Percentiles rank a stretch among this genome's conserved stretches.
phyloP scores from a whole-genome alignment of 352 stramenopile genomes.

The Phytophthora sansomeana region DNA sequence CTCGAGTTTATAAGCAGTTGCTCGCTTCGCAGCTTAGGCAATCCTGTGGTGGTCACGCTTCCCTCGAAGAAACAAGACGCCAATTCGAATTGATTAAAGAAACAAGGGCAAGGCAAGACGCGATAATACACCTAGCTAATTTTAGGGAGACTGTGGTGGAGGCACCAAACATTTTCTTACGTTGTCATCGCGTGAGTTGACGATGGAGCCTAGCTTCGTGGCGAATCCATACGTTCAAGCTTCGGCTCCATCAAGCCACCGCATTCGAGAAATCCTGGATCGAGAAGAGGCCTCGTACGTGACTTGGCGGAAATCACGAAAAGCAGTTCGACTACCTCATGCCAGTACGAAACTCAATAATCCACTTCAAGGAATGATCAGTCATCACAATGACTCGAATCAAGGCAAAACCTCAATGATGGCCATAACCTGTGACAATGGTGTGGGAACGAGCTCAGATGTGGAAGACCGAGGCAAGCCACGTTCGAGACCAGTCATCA shows the following conservation, averaged over 20 bases:
- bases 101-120: neutral
- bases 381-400: constrained; percentile 6
- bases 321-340: constrained; percentile 52
- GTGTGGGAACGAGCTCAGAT: neutral
- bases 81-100: neutral
- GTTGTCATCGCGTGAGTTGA: neutral
- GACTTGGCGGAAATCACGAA: constrained; percentile 44
- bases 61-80: neutral
- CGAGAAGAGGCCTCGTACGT: constrained; percentile 58
- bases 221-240: constrained; percentile 59
- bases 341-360: constrained; percentile 65
- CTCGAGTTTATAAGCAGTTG: constrained; percentile 31
- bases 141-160: constrained; percentile 1
- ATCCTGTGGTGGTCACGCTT: constrained; percentile 25
- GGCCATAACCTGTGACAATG: neutral
- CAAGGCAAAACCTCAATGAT: constrained; percentile 8
- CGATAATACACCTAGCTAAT: constrained; percentile 21
- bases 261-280: constrained; percentile 66
- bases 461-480: neutral
- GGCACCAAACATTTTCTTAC: neutral
- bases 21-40: constrained; percentile 21
- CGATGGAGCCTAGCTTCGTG: constrained; percentile 68
- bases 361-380: constrained; percentile 21
- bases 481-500: neutral
- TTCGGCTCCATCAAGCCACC: constrained; percentile 39